Base-by-base conservation (phyloP, 1,284 basidiomycete genomes). In the Pseudozyma sp. region DNA sequence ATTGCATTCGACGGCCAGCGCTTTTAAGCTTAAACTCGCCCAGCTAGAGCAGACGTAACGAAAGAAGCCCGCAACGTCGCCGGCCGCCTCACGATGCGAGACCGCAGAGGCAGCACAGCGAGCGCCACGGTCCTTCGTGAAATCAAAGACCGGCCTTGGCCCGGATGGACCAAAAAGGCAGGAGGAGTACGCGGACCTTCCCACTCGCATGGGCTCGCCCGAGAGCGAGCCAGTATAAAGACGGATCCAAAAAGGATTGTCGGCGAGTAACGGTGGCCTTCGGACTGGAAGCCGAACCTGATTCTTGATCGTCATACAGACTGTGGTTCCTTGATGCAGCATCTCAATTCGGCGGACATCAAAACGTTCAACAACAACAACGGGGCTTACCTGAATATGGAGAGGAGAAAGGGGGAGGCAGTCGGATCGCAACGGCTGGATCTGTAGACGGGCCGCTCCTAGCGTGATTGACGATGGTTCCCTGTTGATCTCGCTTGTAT, bases 151-250 rank as follows among this genome's bases (percentile, higher is more conserved):
- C 70, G 57, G 46, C 60, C 56, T 68, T 65, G 53, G 54, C 63
- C 47, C 29, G 14, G 33, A 24, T 7, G 37, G 14, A 59, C 50
- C 49, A 60, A 67, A 74, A 72, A 74, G 71, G 66, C 55, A 70
- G 71, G 76, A 81, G 79, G 79, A 77, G 79, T 78, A 78, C 78
- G 80, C 80, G 80, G 80, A 81, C 80, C 80, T 81, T 81, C 80
- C 80, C 80, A 81, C 80, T 81, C 80, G 80, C 79, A 68, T 73
- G 72, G 58, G 59, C 49, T 53, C 47, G 35, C 67, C 60, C 59
- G 40, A 58, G 44, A 35, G 54, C 49, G 49, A 40, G 43, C 68
- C 68, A 50, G 50, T 16, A 54, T 30, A 54, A 66, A 54, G 57
- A 40, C 48, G 30, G 51, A 53, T 54, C 48, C 49, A 34, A 17